Evolutionary conservation across 345 rosid genomes (phyloP), one percentile per base, ranked within the genome.

Genomic region (Dimocarpus longan): DNA sequence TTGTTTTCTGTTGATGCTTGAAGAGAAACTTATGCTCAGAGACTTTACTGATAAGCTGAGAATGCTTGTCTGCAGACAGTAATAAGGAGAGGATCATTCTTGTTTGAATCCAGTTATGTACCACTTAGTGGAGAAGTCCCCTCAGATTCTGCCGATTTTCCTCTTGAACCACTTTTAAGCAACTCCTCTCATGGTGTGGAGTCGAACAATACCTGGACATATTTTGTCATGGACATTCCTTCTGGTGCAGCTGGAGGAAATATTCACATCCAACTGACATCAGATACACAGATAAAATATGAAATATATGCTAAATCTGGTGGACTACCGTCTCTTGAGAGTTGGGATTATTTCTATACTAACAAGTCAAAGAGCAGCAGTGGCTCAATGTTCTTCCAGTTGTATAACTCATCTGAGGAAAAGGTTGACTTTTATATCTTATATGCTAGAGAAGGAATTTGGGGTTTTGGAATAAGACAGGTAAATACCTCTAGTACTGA

Each of bases 181-280:
- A 96, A 91, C 85, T 75, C 67, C 78, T 87, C 97, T 54, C 68
- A 80, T 71, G 76, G 81, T 78, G 89, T 85, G 46, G 91, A 83
- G 66, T 43, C 68, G 24, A 83, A 86, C 66, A 83, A 84, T 86
- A 77, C 82, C 62, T 92, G 97, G 99, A 94, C 97, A 63, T 94
- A 92, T 80, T 92, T 94, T 86, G 75, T 89, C 57, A 71, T 91
- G 84, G 87, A 91, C 82, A 70, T 96, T 70, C 99, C 98, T 79
- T 87, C 32, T 10, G 98, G 98, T 73, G 97, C 97, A 74, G 94
- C 95, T 82, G 98, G 99, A 83, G 96, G 95, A 81, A 93, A 91
- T 76, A 87, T 96, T 68, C 99, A 94, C 64, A 82, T 91, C 70
- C 91, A 84, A 21, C 81, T 94, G 67, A 82, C 82, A 19, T 90